phyloP scores from a whole-genome alignment of 805 yeast genomes.

The Candida chilensis region DNA sequence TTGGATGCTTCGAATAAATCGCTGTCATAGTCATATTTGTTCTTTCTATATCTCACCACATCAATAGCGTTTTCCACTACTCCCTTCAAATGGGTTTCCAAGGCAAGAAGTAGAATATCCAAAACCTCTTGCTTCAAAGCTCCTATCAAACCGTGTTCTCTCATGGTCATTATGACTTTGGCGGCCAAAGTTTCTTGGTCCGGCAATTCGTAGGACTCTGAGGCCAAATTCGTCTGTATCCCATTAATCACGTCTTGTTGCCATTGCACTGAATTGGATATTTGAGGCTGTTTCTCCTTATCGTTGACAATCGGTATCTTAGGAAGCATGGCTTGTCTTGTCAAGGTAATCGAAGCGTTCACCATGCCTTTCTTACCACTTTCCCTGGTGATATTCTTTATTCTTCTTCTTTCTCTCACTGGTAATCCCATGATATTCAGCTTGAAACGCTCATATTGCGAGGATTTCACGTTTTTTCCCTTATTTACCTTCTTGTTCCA shows the following conservation, averaged over 20 bases:
- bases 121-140: constrained; percentile 67
- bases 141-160: constrained; percentile 87
- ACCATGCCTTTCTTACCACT: constrained; percentile 71
- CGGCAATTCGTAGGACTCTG: constrained; percentile 76
- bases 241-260: constrained; percentile 89
- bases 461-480: constrained; percentile 30
- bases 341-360: constrained; percentile 58
- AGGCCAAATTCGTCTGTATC: constrained; percentile 68
- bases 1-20: constrained; percentile 5
- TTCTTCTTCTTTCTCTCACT: constrained; percentile 73
- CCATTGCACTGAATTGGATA: constrained; percentile 70
- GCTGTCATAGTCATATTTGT: constrained; percentile 18
- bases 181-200: constrained; percentile 62
- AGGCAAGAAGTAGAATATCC: constrained; percentile 71
- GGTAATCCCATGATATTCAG: constrained; percentile 83
- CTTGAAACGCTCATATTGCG: constrained; percentile 76
- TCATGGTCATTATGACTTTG: constrained; percentile 70
- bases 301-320: constrained; percentile 71
- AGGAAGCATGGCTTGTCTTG: constrained; percentile 69
- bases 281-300: constrained; percentile 24
- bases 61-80: constrained; percentile 70
- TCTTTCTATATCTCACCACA: constrained; percentile 52
- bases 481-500: constrained; percentile 24
- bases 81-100: constrained; percentile 72
- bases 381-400: constrained; percentile 76